A percentile compares a stretch with the other conserved stretches of the same genome.
phyloP scores from a whole-genome alignment of 2,329 filamentous ascomycete genomes.

The Aspergillus piperis region DNA sequence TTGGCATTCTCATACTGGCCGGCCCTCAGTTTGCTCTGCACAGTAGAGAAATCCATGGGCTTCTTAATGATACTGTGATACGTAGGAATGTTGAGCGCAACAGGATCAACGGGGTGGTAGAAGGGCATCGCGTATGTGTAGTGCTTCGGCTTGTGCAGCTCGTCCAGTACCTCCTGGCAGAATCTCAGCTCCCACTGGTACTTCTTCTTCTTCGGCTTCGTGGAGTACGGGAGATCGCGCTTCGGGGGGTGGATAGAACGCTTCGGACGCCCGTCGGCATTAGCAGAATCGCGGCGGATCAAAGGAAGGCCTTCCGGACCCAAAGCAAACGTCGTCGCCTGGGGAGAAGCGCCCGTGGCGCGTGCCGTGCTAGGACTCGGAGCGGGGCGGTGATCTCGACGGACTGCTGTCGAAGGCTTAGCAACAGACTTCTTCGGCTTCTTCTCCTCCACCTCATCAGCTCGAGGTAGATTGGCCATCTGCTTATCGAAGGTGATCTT shows the following conservation, averaged over 20 bases:
- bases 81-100: conserved; percentile 87
- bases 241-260: conserved; percentile 91
- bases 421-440: conserved; percentile 50
- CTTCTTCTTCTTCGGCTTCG: conserved; percentile 88
- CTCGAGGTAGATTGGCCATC: conserved; percentile 60
- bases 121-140: conserved; percentile 71
- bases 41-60: conserved; percentile 91
- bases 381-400: conserved; percentile 51
- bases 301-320: conserved; percentile 75
- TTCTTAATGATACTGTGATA: conserved; percentile 95
- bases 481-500: conserved; percentile 61
- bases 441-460: conserved; percentile 64
- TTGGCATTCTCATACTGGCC: conserved; percentile 80
- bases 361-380: conserved; percentile 44
- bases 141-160: conserved; percentile 75
- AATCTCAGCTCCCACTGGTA: conserved; percentile 86
- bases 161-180: conserved; percentile 76
- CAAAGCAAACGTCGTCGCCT: conserved; percentile 68
- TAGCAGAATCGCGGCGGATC: conserved; percentile 81
- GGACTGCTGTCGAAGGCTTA: conserved; percentile 44
- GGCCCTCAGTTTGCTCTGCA: conserved; percentile 71
- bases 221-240: conserved; percentile 86
- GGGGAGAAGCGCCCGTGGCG: conserved; percentile 32
- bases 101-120: conserved; percentile 82
- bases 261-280: conserved; percentile 79